These are phyloP conservation scores for Chalciporus sphaerocephalus DNA, from an alignment of 768 basidiomycete species.

Conservation along the genomic window DNA sequence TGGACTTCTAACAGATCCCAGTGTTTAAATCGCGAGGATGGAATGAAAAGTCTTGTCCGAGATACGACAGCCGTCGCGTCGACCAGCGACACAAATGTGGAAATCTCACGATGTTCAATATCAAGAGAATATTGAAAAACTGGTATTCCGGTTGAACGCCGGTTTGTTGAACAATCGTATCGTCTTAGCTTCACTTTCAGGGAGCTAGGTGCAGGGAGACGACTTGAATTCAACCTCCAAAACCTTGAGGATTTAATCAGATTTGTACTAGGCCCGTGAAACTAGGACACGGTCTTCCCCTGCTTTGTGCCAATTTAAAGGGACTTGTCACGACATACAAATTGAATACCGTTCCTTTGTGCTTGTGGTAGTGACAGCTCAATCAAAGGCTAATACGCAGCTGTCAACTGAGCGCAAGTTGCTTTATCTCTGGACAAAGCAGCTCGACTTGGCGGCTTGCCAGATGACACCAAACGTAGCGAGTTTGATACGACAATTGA, in stretches of 20 bases:
- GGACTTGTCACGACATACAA: neutral
- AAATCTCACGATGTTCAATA: constrained; percentile 16
- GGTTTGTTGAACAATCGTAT: neutral
- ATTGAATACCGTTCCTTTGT: constrained; percentile 10
- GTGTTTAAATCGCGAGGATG: too few species aligned
- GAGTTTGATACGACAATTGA: too few species aligned
- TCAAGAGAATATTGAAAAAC: neutral
- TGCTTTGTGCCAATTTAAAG: constrained; percentile 16
- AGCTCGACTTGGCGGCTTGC: neutral
- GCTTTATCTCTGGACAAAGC: constrained; percentile 9
- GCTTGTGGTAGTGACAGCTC: neutral
- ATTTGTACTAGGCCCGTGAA: neutral
- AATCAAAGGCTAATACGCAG: neutral
- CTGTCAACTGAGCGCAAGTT: neutral
- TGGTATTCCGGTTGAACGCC: neutral
- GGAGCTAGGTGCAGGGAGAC: neutral
- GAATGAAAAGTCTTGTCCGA: constrained; percentile 7
- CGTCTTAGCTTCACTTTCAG: neutral
- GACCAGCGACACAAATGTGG: constrained; percentile 9
- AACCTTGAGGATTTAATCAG: too few species aligned
- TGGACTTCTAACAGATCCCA: neutral
- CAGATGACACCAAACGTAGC: neutral
- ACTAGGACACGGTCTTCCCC: neutral
- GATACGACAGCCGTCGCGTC: constrained; percentile 19
- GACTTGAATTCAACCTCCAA: neutral